Percentiles rank a stretch among this genome's conserved stretches.
Evolutionary conservation across 495 filamentous ascomycete species (phyloP).

Genomic region (Talaromyces ruber): DNA sequence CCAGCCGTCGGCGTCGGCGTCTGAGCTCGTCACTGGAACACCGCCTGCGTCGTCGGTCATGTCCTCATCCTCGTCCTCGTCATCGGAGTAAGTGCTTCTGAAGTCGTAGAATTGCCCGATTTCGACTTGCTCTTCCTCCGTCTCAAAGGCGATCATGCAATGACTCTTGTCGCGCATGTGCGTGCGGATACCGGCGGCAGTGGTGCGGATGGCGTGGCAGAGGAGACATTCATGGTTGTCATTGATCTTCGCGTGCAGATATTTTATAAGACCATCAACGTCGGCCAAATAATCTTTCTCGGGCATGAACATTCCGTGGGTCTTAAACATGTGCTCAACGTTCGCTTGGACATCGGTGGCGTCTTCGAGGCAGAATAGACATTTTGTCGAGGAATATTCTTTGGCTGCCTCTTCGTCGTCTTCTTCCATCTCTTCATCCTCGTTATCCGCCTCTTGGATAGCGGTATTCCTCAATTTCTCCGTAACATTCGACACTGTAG

Average conservation of each 20-base stretch:
- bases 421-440: slow-evolving; percentile 20
- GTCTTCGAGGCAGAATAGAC: slow-evolving; percentile 83
- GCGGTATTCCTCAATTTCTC: slow-evolving; percentile 66
- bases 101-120: slow-evolving; percentile 99
- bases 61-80: slow-evolving; percentile 48
- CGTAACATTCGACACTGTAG: slow-evolving; percentile 72
- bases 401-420: slow-evolving; percentile 23
- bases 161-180: slow-evolving; percentile 97
- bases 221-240: slow-evolving; percentile 74
- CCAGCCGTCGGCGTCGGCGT: slow-evolving; percentile 65
- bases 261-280: slow-evolving; percentile 70
- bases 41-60: slow-evolving; percentile 28
- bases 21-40: slow-evolving; percentile 28
- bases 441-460: slow-evolving; percentile 46
- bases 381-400: slow-evolving; percentile 49
- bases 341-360: slow-evolving; percentile 67
- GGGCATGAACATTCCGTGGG: slow-evolving; percentile 94
- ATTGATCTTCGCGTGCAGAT: slow-evolving; percentile 64
- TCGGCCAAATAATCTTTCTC: slow-evolving; percentile 76
- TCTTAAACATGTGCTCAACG: slow-evolving; percentile 78
- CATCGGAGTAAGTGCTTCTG: slow-evolving; percentile 85
- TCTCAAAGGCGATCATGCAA: slow-evolving; percentile 90
- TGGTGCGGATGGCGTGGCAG: slow-evolving; percentile 71
- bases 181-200: slow-evolving; percentile 67
- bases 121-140: slow-evolving; percentile 84